Evolutionary conservation across 352 stramenopile species (phyloP).

Genomic region (Pythium volutum): DNA sequence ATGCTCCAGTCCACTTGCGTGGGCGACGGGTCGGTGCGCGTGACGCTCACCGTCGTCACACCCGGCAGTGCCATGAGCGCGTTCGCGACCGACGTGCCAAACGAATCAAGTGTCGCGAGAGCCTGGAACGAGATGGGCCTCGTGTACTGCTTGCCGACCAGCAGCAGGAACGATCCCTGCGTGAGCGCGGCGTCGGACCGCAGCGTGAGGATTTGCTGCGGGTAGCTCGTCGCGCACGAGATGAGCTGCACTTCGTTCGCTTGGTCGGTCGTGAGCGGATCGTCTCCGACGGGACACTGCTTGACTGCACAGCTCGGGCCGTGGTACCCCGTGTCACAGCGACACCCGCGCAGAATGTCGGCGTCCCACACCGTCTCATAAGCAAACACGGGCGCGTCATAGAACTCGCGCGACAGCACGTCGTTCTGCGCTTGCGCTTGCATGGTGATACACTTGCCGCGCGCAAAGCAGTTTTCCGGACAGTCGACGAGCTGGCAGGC

Average conservation of each 20-base stretch:
- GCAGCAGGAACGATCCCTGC: conserved; percentile 52
- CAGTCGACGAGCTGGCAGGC: conserved; percentile 65
- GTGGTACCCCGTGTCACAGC: conserved; percentile 63
- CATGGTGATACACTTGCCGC: conserved; percentile 74
- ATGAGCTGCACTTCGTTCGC: conserved; percentile 65
- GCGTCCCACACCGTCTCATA: conserved; percentile 73
- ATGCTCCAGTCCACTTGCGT: conserved; percentile 49
- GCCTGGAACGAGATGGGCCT: conserved; percentile 58
- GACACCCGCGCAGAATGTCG: conserved; percentile 72
- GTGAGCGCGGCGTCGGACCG: conserved; percentile 41
- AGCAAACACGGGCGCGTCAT: conserved; percentile 34
- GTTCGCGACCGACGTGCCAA: conserved; percentile 45
- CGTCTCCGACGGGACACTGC: conserved; percentile 59
- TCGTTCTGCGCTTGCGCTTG: conserved; percentile 48
- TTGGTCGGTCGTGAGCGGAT: conserved; percentile 59
- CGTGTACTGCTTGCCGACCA: conserved; percentile 64
- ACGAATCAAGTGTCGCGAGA: conserved; percentile 39
- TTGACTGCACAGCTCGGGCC: conserved; percentile 55
- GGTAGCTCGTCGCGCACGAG: conserved; percentile 54
- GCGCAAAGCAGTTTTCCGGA: conserved; percentile 41
- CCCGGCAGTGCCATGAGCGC: conserved; percentile 42
- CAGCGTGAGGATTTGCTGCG: conserved; percentile 53
- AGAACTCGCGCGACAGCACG: conserved; percentile 47
- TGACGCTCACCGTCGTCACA: conserved; percentile 36
- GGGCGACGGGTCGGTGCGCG: conserved; percentile 27